phyloP scores from a whole-genome alignment of 2,329 filamentous ascomycete species.

The Colletotrichum tofieldiae region DNA sequence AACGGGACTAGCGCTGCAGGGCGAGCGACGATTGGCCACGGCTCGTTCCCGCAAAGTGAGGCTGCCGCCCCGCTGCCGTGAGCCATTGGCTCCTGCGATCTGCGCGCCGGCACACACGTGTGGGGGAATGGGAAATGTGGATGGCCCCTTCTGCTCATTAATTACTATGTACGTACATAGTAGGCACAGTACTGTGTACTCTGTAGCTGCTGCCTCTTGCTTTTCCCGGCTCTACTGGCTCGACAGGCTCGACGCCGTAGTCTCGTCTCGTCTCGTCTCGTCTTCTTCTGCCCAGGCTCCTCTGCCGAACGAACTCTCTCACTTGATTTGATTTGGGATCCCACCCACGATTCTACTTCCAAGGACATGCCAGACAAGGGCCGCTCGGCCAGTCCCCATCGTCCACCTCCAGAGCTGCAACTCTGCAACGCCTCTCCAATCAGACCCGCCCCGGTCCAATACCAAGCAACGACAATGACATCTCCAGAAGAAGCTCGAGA shows the following conservation, averaged over 20 bases:
- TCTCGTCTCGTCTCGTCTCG: constrained; percentile 21
- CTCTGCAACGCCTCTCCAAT: constrained; percentile 4
- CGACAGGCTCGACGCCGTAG: neutral
- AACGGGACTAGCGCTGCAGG: constrained; percentile 20
- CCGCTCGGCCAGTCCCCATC: neutral
- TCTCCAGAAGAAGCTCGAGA: constrained; percentile 22
- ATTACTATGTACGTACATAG: neutral
- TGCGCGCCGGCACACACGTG: neutral
- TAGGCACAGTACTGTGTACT: neutral
- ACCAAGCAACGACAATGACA: neutral
- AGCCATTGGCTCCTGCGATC: constrained; percentile 35
- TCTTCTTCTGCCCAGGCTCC: constrained; percentile 27
- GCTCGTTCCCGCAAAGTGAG: constrained; percentile 41
- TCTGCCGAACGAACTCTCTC: constrained; percentile 15
- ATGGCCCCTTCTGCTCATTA: too few relatives aligned
- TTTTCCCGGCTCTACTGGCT: neutral
- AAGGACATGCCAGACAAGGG: constrained; percentile 14
- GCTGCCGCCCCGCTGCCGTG: constrained; percentile 34
- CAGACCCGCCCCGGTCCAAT: constrained; percentile 4
- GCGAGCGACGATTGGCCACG: constrained; percentile 36
- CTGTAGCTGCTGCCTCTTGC: neutral
- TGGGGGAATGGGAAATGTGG: constrained; percentile 5
- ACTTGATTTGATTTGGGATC: neutral
- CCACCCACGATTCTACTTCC: neutral
- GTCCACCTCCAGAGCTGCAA: neutral